These are phyloP conservation scores for Eucalyptus urophylla DNA, from an alignment of 345 rosid species.

Conservation along the genomic window DNA sequence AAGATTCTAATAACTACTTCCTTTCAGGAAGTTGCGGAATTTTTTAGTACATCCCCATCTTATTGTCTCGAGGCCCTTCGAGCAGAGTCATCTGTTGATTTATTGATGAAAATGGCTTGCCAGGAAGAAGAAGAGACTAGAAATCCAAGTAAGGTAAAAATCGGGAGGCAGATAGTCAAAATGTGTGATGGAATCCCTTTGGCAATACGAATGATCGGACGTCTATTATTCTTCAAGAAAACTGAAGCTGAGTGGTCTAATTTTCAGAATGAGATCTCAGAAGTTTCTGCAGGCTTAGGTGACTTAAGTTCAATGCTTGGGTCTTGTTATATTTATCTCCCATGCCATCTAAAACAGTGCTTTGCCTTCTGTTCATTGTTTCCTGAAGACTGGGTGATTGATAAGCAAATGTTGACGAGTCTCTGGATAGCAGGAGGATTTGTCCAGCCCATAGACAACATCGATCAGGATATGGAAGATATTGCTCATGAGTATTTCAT, in stretches of 20 bases:
- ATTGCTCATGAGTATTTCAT: background rate
- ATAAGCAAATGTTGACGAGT: background rate
- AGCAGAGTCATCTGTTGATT: background rate
- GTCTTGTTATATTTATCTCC: constrained; percentile 5
- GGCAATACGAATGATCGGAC: constrained; percentile 1
- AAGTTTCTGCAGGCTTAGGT: background rate
- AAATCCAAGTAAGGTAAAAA: background rate
- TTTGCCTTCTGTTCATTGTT: constrained; percentile 9
- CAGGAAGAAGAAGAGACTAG: background rate
- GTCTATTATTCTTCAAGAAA: background rate
- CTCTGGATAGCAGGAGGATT: constrained; percentile 12
- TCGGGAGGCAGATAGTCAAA: background rate
- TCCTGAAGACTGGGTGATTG: background rate
- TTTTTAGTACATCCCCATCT: no score
- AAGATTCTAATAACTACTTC: no score
- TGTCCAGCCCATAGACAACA: background rate
- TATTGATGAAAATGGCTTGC: background rate
- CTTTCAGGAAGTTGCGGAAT: no score
- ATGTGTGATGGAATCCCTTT: constrained; percentile 8
- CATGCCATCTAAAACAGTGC: background rate
- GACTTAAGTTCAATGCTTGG: background rate
- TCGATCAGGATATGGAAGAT: background rate
- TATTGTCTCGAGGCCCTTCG: no score
- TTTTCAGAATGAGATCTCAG: background rate
- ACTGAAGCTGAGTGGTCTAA: background rate